These are phyloP conservation scores for Yarrowia alimentaria DNA, from an alignment of 805 yeast species.

Conservation along the genomic window DNA sequence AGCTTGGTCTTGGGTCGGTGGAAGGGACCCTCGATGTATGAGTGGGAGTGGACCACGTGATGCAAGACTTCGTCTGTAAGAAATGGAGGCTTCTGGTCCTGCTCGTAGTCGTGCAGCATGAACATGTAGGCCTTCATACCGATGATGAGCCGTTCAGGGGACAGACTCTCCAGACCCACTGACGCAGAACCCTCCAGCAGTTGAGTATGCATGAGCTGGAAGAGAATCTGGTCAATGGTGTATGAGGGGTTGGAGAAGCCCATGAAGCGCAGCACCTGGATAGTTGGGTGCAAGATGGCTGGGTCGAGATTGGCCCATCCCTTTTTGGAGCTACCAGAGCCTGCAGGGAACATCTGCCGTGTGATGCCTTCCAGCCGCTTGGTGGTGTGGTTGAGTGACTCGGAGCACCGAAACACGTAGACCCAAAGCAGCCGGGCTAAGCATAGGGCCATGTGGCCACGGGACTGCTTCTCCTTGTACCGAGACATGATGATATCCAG, in stretches of 20 bases:
- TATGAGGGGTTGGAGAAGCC: constrained; percentile 79
- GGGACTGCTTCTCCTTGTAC: constrained; percentile 56
- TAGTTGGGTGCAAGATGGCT: constrained; percentile 59
- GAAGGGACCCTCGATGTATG: constrained; percentile 14
- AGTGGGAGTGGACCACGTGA: neutral
- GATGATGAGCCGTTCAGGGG: constrained; percentile 68
- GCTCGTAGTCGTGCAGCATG: constrained; percentile 62
- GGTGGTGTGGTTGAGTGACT: constrained; percentile 82
- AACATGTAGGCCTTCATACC: constrained; percentile 69
- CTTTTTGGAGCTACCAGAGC: constrained; percentile 34
- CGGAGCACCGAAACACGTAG: constrained; percentile 79
- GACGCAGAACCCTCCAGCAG: constrained; percentile 45
- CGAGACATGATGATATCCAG: constrained; percentile 62
- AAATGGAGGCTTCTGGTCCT: constrained; percentile 64
- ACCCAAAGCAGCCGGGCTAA: constrained; percentile 84
- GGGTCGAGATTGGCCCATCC: constrained; percentile 73
- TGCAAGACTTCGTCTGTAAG: constrained; percentile 56
- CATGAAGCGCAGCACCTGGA: constrained; percentile 70
- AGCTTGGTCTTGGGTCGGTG: constrained; percentile 16
- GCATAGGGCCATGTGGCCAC: constrained; percentile 55
- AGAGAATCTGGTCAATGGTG: constrained; percentile 71
- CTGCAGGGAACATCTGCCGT: constrained; percentile 47
- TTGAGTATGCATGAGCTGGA: constrained; percentile 53
- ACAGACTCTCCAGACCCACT: constrained; percentile 53
- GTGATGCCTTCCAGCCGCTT: constrained; percentile 69